Base-by-base conservation (phyloP, 257 asterid genomes). In the Dorcoceras hygrometricum region DNA sequence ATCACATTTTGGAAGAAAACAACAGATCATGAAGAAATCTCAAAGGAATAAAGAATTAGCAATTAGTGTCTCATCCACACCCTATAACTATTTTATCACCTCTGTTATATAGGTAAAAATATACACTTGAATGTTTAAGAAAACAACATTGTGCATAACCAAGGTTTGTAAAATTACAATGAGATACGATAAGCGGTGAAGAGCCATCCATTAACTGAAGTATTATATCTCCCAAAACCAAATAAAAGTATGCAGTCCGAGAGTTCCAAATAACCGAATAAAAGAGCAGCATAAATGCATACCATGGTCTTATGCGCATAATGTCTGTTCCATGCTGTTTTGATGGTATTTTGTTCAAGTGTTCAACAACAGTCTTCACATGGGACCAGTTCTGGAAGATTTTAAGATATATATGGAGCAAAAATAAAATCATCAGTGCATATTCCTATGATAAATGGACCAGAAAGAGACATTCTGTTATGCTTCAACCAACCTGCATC, bases 231-330 rank as follows among this genome's bases (percentile, higher is more conserved):
- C 56, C 26, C 65, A 10, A 69, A 48, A 22, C 54, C n/a, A 28
- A 68, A n/a, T 22, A 19, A 23, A 50, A 68, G 60, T 62, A 51
- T 50, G 55, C 54, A 64, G 55, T 58, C 51, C 50, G 28, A n/a
- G 53, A 43, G 23, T 31, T 63, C 34, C 57, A 54, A 8, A 66
- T 2, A 36, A 74, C 29, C 25, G 62, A 32, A 59, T n/a, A 71
- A 31, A 64, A 22, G 66, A 66, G 60, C 57, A 66, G 22, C 50
- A 18, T 63, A 69, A 14, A 68, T 54, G 63, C 82, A 78, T 85
- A 93, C 99, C 99, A 93, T 59, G 87, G 92, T 73, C 97, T 79
- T 66, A 93, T 78, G 77, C 99, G 97, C 97, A 90, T 90, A 57
- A 93, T 84, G 87, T 93, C 95, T 65, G 96, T 79, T 70, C 94